These are phyloP conservation scores for Pilaira anomala DNA, from an alignment of 192 early-diverging fungal genomes.

Conservation along the genomic window DNA sequence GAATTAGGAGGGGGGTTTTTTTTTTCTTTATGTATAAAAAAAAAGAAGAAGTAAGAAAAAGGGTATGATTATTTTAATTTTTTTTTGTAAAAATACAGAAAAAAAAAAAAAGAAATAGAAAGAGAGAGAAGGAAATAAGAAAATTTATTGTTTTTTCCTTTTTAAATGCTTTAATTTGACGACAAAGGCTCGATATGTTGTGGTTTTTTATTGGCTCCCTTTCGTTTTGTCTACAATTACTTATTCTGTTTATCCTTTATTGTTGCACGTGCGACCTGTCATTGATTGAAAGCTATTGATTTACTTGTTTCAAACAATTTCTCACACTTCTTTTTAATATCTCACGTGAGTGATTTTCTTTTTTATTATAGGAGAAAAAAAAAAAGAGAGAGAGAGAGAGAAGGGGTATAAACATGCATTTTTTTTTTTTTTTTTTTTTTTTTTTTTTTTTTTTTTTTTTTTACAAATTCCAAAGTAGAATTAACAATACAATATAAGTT, in stretches of 20 bases:
- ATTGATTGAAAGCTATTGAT: not conserved
- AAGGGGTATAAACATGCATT: not conserved
- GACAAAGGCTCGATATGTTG: not conserved
- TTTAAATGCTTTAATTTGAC: not conserved
- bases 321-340: no score
- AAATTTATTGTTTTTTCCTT: not conserved
- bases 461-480: conserved; percentile 35
- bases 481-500: conserved; percentile 43
- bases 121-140: not conserved
- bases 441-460: not conserved
- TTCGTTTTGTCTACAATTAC: not conserved
- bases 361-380: not conserved
- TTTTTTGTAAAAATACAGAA: not conserved
- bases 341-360: no score
- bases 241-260: not conserved
- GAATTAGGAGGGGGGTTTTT: no score
- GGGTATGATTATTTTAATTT: no score
- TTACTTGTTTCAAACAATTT: not conserved
- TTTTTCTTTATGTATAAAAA: not conserved
- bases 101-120: not conserved
- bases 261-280: conserved; percentile 7
- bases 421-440: conserved; percentile 6
- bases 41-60: not conserved
- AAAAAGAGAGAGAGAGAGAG: not conserved
- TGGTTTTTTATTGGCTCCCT: not conserved